Base-by-base conservation (phyloP, 208 protist genomes). In the Lotmaria passim region DNA sequence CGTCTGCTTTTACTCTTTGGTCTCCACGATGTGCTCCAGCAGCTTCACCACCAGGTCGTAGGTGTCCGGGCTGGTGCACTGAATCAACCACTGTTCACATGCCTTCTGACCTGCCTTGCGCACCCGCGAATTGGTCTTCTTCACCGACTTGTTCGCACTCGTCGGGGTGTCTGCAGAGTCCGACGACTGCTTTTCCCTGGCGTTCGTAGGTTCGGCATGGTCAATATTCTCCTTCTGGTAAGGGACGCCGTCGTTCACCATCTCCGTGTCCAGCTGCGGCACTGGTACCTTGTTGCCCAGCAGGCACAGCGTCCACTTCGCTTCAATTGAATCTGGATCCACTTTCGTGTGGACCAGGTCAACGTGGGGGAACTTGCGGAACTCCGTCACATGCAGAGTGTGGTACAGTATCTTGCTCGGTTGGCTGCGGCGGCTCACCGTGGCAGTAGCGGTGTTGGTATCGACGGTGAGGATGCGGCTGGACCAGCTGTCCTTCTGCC, bases 311-410 rank as follows among this genome's bases (percentile, higher is more conserved):
- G 51, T 57, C 51, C 51, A 57, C 31, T 57, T 57, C 15, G 51
- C 51, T 11, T 57, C 51, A 3, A 21, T 21, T 7, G 51, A 57
- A 31, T 57, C 8, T 7, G 51, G 30, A 31, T 57, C 21, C 12
- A 57, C 17, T 31, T 34, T 57, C 5, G 51, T 23, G 51, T 38
- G 30, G 8, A 19, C 31, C 15, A 57, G 51, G 31, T 57, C 51
- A 7, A 57, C 51, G 31, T 57, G 7, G 51, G 51, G 51, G 31
- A 57, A 57, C 31, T 57, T 57, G 51, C 51, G 51, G 15, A 57
- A 19, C 12, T 57, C 51, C 14, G 5, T 57, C 14, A 57, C 30
- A 15, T 31, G 51, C 6, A 53, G 19, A 14, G 48, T 53, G 48
- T 53, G 48, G 7, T 53, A 24, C 1, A 53, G 48, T 24, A 33